These are phyloP conservation scores for Backusella luteola DNA, from an alignment of 192 early-diverging fungal genomes.

Conservation along the genomic window DNA sequence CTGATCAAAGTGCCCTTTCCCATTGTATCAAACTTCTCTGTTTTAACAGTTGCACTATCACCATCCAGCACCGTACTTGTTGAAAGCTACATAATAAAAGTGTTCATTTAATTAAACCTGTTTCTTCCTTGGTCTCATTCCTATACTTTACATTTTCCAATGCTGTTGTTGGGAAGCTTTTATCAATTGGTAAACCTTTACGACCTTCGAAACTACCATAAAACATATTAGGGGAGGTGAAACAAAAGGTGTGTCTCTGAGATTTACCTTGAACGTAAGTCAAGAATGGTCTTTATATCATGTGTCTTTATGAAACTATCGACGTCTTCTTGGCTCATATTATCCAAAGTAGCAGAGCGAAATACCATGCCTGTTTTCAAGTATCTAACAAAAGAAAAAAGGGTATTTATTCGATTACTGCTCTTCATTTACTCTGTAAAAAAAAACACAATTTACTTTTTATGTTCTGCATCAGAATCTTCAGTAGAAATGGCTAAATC, in stretches of 20 bases:
- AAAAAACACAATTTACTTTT: neutral
- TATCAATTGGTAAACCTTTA: constrained; percentile 21
- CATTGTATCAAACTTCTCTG: neutral
- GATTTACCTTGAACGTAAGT: constrained; percentile 36
- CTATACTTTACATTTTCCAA: constrained; percentile 17
- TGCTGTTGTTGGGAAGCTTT: constrained; percentile 23
- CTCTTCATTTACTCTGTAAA: neutral
- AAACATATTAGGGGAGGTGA: neutral
- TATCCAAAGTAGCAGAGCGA: constrained; percentile 42
- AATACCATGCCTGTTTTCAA: constrained; percentile 38
- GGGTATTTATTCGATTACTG: neutral
- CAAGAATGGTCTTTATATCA: constrained; percentile 41
- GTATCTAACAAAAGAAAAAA: constrained; percentile 19
- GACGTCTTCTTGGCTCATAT: constrained; percentile 33
- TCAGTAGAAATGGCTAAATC: constrained; percentile 19
- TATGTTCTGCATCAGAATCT: constrained; percentile 5
- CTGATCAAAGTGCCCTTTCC: neutral
- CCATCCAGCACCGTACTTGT: neutral
- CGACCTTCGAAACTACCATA: neutral
- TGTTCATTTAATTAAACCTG: neutral
- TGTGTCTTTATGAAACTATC: constrained; percentile 25
- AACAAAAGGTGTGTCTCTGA: neutral
- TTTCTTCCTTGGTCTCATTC: neutral
- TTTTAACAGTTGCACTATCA: neutral
- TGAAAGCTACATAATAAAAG: neutral